A percentile compares a stretch with the other conserved stretches of the same genome.
These are phyloP conservation scores for Ogataea nakhonphanomensis DNA, from an alignment of 805 yeast genomes.

Conservation along the genomic window DNA sequence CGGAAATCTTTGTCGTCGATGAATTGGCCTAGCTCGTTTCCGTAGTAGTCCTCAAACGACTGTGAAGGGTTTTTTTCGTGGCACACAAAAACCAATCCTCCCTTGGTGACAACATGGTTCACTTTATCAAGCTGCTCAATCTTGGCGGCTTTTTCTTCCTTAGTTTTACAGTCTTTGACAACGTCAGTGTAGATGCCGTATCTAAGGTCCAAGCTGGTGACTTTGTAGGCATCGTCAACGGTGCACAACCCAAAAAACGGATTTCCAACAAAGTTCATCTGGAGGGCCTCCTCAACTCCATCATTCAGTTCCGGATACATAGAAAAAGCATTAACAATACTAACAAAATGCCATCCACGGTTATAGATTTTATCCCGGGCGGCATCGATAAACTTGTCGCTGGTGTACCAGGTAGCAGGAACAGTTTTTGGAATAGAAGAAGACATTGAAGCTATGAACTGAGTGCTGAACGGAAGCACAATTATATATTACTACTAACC, in stretches of 20 bases:
- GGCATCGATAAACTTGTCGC: conserved; percentile 23
- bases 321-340: conserved; percentile 20
- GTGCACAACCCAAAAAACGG: conserved; percentile 28
- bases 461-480: too few species aligned
- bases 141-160: conserved; percentile 11
- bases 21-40: conserved; percentile 21
- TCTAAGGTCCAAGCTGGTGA: conserved; percentile 16
- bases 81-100: conserved; percentile 27
- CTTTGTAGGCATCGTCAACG: conserved; percentile 23
- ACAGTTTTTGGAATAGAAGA: conserved; percentile 15
- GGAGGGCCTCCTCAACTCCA: conserved; percentile 21
- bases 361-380: conserved; percentile 23
- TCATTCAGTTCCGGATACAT: conserved; percentile 16
- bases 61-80: conserved; percentile 23
- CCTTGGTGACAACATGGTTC: conserved; percentile 21
- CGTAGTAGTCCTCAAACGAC: conserved; percentile 20
- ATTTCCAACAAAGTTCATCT: conserved; percentile 25
- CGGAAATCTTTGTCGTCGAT: conserved; percentile 21
- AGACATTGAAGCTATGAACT: neutral
- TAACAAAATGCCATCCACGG: conserved; percentile 30
- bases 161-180: conserved; percentile 10
- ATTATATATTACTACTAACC: neutral
- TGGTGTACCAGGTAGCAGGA: conserved; percentile 29
- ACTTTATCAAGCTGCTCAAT: conserved; percentile 20
- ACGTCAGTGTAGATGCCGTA: conserved; percentile 27